Evolutionary conservation across 2,329 filamentous ascomycete species (phyloP).

Genomic region (Stylonectria norvegica): DNA sequence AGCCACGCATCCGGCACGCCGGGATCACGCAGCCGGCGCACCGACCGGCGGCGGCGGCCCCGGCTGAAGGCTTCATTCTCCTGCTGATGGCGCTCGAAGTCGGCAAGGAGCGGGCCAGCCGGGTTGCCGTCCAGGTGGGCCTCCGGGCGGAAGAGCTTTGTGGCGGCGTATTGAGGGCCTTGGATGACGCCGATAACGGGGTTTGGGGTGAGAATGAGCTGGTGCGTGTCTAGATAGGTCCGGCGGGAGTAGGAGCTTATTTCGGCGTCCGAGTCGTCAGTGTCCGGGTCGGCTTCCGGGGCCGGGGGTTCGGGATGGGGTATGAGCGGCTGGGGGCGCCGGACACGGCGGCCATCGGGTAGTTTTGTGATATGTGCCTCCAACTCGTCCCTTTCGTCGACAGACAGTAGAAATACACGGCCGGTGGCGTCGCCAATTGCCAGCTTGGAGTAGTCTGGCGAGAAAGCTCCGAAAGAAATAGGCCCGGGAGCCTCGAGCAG

Average conservation of each 20-base stretch:
- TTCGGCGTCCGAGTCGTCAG: slow-evolving; percentile 10
- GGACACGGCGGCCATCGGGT: slow-evolving; percentile 36
- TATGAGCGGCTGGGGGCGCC: slow-evolving; percentile 46
- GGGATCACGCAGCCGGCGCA: slow-evolving; percentile 25
- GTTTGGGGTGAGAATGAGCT: slow-evolving; percentile 43
- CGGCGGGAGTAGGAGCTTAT: slow-evolving; percentile 25
- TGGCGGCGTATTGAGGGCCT: slow-evolving; percentile 48
- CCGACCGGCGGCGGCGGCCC: slow-evolving; percentile 19
- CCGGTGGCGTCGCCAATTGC: slow-evolving; percentile 61
- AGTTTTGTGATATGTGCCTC: slow-evolving; percentile 35
- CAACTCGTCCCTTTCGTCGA: slow-evolving; percentile 43
- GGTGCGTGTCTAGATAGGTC: slow-evolving; percentile 35
- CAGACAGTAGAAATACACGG: slow-evolving; percentile 53
- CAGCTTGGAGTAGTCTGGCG: slow-evolving; percentile 52
- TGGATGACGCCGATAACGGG: slow-evolving; percentile 54
- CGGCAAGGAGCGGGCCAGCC: slow-evolving; percentile 41
- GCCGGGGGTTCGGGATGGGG: slow-evolving; percentile 49
- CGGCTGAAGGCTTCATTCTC: slow-evolving; percentile 32
- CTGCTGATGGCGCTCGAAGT: slow-evolving; percentile 44
- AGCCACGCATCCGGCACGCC: slow-evolving; percentile 9
- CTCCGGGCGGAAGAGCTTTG: slow-evolving; percentile 45
- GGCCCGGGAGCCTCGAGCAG: slow-evolving; percentile 54
- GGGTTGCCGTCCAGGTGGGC: slow-evolving; percentile 47
- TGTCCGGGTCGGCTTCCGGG: slow-evolving; percentile 28
- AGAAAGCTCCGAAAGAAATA: slow-evolving; percentile 57